A percentile compares a stretch with the other conserved stretches of the same genome.
Conservation (phyloP, 148 eudicot genomes). For the Euryodendron excelsum region DNA sequence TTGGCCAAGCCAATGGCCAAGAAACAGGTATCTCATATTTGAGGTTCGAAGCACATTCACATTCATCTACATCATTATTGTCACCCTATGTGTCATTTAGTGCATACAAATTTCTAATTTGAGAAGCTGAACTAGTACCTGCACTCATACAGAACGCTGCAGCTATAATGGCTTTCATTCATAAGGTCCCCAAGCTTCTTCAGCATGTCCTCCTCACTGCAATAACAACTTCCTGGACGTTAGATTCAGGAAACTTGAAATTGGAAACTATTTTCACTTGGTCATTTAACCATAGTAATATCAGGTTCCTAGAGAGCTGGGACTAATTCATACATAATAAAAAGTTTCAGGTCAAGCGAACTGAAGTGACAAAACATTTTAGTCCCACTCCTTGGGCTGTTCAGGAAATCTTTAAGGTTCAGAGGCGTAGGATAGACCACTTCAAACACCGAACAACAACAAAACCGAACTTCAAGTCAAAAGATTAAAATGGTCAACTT, state of each 20-base stretch:
- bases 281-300: too few species aligned
- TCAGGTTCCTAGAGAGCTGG: too few species aligned
- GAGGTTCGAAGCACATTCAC: background rate
- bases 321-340: too few species aligned
- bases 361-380: too few species aligned
- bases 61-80: background rate
- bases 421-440: too few species aligned
- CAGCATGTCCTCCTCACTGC: constrained; percentile 90
- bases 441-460: too few species aligned
- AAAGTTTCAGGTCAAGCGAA: too few species aligned
- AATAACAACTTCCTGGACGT: constrained; percentile 22
- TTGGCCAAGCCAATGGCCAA: background rate
- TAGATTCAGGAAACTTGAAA: background rate
- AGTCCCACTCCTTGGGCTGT: too few species aligned
- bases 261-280: background rate
- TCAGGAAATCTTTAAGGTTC: too few species aligned
- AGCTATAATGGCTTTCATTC: constrained; percentile 95
- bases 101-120: too few species aligned
- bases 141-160: constrained; percentile 95
- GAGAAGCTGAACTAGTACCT: constrained; percentile 50
- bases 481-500: too few species aligned
- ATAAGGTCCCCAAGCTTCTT: constrained; percentile 94
- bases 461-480: too few species aligned
- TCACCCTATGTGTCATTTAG: background rate
- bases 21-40: background rate